Evolutionary conservation across 345 rosid genomes (phyloP).

Genomic region (Tarenaya hassleriana): DNA sequence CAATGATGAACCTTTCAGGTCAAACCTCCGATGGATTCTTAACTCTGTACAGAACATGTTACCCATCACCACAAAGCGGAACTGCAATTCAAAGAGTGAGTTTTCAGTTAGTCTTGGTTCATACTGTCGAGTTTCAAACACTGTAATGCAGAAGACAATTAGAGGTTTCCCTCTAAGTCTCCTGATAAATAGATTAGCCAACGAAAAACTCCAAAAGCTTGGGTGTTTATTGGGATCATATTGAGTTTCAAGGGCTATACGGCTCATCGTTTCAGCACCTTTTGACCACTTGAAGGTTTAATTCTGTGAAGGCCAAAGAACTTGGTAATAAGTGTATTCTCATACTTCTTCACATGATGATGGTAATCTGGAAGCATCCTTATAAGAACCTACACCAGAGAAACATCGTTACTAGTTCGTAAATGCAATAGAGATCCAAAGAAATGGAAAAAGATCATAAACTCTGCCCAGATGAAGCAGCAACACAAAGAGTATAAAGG

Average conservation of each 20-base stretch:
- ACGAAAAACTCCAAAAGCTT: neutral
- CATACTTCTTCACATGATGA: slow-evolving; percentile 81
- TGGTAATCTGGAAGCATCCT: slow-evolving; percentile 97
- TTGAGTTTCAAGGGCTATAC: neutral
- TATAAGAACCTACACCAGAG: slow-evolving; percentile 65
- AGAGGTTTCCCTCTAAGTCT: no score
- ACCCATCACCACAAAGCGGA: slow-evolving; percentile 98
- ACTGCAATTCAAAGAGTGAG: slow-evolving; percentile 46
- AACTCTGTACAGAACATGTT: slow-evolving; percentile 98
- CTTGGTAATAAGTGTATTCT: slow-evolving; percentile 91
- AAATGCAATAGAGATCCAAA: no score
- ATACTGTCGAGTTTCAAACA: slow-evolving; percentile 3
- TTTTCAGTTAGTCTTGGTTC: slow-evolving; percentile 9
- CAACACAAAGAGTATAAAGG: no score
- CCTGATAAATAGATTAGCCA: neutral
- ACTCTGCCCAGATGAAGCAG: slow-evolving; percentile 6
- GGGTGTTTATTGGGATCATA: neutral
- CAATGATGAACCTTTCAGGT: slow-evolving; percentile 89
- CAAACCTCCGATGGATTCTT: slow-evolving; percentile 91
- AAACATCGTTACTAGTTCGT: slow-evolving; percentile 15
- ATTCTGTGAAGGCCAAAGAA: slow-evolving; percentile 99
- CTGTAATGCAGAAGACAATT: no score
- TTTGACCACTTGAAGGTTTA: slow-evolving; percentile 96
- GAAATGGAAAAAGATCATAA: slow-evolving; percentile 4
- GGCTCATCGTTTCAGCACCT: slow-evolving; percentile 57